Evolutionary conservation across 768 basidiomycete species (phyloP).

Genomic region (Daedalea quercina): DNA sequence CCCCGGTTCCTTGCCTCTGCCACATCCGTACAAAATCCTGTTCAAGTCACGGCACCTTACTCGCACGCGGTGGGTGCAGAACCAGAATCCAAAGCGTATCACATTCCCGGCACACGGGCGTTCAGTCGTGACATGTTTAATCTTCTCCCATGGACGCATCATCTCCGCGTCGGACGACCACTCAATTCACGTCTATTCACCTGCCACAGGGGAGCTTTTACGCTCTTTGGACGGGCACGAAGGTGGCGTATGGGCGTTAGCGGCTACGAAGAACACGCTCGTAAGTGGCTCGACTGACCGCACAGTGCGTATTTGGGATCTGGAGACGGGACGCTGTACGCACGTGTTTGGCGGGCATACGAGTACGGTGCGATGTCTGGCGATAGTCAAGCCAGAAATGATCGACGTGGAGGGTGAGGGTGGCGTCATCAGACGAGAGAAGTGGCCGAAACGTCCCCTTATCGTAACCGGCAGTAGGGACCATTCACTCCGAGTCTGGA

Average conservation of each 20-base stretch:
- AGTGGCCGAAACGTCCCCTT: slow-evolving; percentile 63
- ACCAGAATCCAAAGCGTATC: slow-evolving; percentile 64
- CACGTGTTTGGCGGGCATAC: slow-evolving; percentile 97
- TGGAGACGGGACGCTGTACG: slow-evolving; percentile 71
- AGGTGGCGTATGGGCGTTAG: slow-evolving; percentile 96
- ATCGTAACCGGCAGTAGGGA: slow-evolving; percentile 73
- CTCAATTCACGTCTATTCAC: slow-evolving; percentile 91
- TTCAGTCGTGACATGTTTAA: slow-evolving; percentile 91
- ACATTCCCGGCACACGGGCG: slow-evolving; percentile 86
- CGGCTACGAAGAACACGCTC: slow-evolving; percentile 77
- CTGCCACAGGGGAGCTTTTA: slow-evolving; percentile 69
- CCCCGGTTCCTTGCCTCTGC: slow-evolving; percentile 52
- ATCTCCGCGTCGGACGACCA: slow-evolving; percentile 98
- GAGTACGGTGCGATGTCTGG: slow-evolving; percentile 91
- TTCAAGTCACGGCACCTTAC: slow-evolving; percentile 88
- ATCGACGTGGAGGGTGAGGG: slow-evolving; percentile 65
- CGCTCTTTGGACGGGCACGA: slow-evolving; percentile 83
- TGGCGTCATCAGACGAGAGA: slow-evolving; percentile 55
- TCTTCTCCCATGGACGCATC: slow-evolving; percentile 92
- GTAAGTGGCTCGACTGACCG: slow-evolving; percentile 93
- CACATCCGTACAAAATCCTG: slow-evolving; percentile 87
- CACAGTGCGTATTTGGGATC: slow-evolving; percentile 89
- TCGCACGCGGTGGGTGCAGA: slow-evolving; percentile 72
- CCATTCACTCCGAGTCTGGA: slow-evolving; percentile 61
- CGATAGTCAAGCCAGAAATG: slow-evolving; percentile 91